Base-by-base conservation (phyloP, 805 yeast genomes). In the Metschnikowia hibisci region DNA sequence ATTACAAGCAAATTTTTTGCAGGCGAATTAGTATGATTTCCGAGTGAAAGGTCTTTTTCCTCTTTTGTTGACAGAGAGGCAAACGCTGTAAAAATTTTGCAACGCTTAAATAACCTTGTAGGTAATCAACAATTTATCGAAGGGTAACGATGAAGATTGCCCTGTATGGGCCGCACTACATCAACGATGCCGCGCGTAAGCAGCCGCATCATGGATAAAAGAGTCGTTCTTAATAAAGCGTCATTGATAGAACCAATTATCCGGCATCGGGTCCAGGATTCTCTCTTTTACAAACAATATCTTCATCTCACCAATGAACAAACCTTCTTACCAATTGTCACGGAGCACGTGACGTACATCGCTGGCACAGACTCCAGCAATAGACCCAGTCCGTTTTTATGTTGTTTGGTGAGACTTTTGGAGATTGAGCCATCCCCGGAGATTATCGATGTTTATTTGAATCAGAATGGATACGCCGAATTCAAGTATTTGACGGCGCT, bases 401-500 rank as follows among this genome's bases (percentile, higher is more conserved):
- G 95, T 56, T 71, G 95, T 34, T 61, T 88, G 27, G 78, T 87
- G 55, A 80, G 91, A 50, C 59, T 91, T 45, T 69, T 90, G 4
- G 95, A 91, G 60, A 62, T 93, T 13, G 79, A 79, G 48, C 97
- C 97, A 0, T 54, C 73, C 1, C 54, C 57, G 9, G 85, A 79
- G 4, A 77, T 87, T 4, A 56, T 86, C 2, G 56, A 66, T 13
- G 73, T 80, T 42, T 73, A 77, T 48, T 63, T 84, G 10, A 60
- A 60, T 2, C 93, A 90, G 53, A 64, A 69, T 39, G 80, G 82
- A 43, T 61, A 53, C 45, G 53, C 60, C 23, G 64, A 64, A 49
- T 90, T 90, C 73, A 87, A 87, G 61, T 89, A 88, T 56, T 62
- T 87, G 38, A 78, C 84, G 1, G 83, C 86, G 1, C 58, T 91